Conservation (phyloP, 2,329 filamentous ascomycete genomes). For the Colletotrichum coccodes region DNA sequence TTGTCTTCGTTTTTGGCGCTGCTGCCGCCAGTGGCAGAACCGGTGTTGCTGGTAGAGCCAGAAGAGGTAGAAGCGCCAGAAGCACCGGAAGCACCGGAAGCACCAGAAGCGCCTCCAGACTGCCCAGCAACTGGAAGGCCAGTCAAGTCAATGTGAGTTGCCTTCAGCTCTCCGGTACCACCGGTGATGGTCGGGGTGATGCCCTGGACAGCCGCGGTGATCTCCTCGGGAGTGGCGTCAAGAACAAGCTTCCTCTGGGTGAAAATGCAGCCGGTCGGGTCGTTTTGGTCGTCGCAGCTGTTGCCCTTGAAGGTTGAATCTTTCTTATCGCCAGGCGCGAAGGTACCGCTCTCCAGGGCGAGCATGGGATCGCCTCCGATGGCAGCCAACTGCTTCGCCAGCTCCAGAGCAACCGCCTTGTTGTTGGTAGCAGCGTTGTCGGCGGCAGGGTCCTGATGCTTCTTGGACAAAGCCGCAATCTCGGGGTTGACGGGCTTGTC, state of each 20-base stretch:
- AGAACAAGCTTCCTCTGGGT: conserved; percentile 63
- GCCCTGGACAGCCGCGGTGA: conserved; percentile 55
- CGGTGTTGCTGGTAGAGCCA: background rate
- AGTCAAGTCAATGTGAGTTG: conserved; percentile 38
- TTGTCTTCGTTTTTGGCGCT: background rate
- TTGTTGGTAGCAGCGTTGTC: conserved; percentile 51
- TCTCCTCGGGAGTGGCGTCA: conserved; percentile 64
- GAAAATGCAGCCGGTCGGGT: conserved; percentile 66
- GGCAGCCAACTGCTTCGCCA: conserved; percentile 54
- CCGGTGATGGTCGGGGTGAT: conserved; percentile 42
- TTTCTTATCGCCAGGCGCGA: conserved; percentile 49
- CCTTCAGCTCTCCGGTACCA: conserved; percentile 43
- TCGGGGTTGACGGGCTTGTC: conserved; percentile 56
- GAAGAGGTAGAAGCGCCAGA: conserved; percentile 1
- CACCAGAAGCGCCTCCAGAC: conserved; percentile 8
- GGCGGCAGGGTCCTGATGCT: conserved; percentile 57
- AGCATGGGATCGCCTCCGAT: conserved; percentile 53
- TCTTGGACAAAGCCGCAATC: conserved; percentile 52
- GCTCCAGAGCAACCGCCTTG: conserved; percentile 51
- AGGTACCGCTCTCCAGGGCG: conserved; percentile 55
- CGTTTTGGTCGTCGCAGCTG: conserved; percentile 61
- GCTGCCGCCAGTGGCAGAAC: background rate
- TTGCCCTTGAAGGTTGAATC: conserved; percentile 59
- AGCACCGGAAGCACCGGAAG: conserved; percentile 9
- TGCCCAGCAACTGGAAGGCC: conserved; percentile 36